phyloP scores from a whole-genome alignment of 768 basidiomycete species.

The Filobasidium floriforme region DNA sequence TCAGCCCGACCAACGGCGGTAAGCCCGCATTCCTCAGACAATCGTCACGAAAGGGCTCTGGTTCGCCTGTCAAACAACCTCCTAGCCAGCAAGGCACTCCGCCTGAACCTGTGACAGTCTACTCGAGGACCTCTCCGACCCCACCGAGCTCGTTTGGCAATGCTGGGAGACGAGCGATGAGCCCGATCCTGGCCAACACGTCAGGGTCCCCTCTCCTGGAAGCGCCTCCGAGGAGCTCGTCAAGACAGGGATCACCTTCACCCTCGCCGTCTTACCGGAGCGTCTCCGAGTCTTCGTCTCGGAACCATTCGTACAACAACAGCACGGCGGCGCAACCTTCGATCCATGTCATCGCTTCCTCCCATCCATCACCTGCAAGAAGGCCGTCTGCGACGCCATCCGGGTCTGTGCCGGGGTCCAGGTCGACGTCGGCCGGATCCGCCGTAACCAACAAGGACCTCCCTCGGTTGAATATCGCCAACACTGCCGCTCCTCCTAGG shows the following conservation, averaged over 20 bases:
- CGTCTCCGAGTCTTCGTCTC: no score
- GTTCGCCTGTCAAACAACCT: neutral
- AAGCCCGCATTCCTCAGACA: neutral
- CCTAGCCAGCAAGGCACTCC: neutral
- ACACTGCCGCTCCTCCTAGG: neutral
- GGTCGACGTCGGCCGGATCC: neutral
- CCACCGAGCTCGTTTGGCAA: neutral
- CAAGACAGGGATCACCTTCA: no score
- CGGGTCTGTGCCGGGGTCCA: neutral
- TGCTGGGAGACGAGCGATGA: no score
- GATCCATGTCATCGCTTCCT: conserved; percentile 1
- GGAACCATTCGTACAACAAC: neutral
- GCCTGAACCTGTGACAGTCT: neutral
- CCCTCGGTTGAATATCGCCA: neutral
- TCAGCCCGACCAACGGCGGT: neutral
- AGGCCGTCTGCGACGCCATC: neutral
- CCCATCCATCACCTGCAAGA: neutral
- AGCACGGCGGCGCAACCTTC: neutral
- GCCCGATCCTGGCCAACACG: no score
- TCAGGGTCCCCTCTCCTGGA: no score
- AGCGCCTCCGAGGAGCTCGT: no score
- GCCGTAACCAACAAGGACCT: neutral
- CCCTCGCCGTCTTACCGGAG: no score
- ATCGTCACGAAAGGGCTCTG: neutral
- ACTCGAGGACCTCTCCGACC: neutral